Conservation (phyloP, 2,329 filamentous ascomycete genomes). For the Drechslera avenae region DNA sequence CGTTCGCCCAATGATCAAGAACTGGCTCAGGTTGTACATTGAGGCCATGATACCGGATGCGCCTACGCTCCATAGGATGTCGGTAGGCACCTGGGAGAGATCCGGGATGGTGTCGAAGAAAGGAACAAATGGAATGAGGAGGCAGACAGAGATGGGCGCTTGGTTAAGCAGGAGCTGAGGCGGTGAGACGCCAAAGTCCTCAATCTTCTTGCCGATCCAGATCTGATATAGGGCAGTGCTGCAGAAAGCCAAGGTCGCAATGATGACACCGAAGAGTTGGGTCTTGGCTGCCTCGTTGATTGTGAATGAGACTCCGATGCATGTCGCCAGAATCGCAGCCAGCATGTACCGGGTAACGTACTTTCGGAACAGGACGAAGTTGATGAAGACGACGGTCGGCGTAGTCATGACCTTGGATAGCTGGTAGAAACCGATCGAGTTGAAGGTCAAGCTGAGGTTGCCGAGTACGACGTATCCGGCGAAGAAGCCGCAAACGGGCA, state of each 20-base stretch:
- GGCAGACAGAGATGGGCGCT: slow-evolving; percentile 52
- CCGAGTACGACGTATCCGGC: slow-evolving; percentile 55
- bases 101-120: slow-evolving; percentile 53
- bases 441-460: slow-evolving; percentile 54
- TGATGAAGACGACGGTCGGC: slow-evolving; percentile 53
- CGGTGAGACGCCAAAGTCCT: slow-evolving; percentile 52
- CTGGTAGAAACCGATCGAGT: slow-evolving; percentile 56
- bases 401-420: slow-evolving; percentile 57
- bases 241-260: slow-evolving; percentile 52
- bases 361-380: slow-evolving; percentile 52
- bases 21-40: slow-evolving; percentile 51
- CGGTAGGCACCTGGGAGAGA: slow-evolving; percentile 44
- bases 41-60: slow-evolving; percentile 53
- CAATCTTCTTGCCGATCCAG: slow-evolving; percentile 57
- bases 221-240: slow-evolving; percentile 56
- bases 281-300: slow-evolving; percentile 51
- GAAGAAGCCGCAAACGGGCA: slow-evolving; percentile 55
- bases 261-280: slow-evolving; percentile 50
- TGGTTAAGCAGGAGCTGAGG: slow-evolving; percentile 55
- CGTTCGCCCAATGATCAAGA: slow-evolving; percentile 50
- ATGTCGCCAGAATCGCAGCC: slow-evolving; percentile 50
- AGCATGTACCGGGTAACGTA: slow-evolving; percentile 50
- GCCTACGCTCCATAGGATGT: slow-evolving; percentile 50
- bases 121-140: slow-evolving; percentile 51
- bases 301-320: slow-evolving; percentile 53